A percentile compares a stretch with the other conserved stretches of the same genome.
These are phyloP conservation scores for Aspergillus sp. DNA, from an alignment of 2,329 filamentous ascomycete genomes.

Conservation along the genomic window DNA sequence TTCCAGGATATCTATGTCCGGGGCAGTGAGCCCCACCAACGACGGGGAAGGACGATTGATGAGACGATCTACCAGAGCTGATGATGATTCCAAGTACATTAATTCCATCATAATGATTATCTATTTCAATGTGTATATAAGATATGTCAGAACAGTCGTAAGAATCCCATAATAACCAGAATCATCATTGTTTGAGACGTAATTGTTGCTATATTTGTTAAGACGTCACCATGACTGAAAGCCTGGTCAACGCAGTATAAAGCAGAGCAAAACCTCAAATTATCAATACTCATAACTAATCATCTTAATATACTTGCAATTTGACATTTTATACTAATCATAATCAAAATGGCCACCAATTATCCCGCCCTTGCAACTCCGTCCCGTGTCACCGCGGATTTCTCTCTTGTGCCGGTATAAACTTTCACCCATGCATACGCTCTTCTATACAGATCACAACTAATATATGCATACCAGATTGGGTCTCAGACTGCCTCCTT, in stretches of 20 bases:
- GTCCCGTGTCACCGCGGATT: constrained; percentile 71
- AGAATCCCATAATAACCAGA: too few relatives aligned
- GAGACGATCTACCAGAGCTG: constrained; percentile 71
- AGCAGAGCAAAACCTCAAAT: too few relatives aligned
- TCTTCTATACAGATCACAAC: not conserved
- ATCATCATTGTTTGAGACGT: too few relatives aligned
- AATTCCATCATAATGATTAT: not conserved
- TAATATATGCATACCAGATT: constrained; percentile 38
- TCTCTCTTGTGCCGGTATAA: constrained; percentile 67
- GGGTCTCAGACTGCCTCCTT: constrained; percentile 70
- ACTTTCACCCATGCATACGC: not conserved
- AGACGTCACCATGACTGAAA: too few relatives aligned
- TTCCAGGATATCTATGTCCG: constrained; percentile 91
- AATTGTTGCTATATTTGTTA: too few relatives aligned
- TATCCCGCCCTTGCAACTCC: constrained; percentile 49
- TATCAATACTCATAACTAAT: too few relatives aligned
- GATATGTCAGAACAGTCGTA: not conserved
- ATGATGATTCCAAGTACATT: not conserved
- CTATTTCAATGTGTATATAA: not conserved
- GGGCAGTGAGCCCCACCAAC: constrained; percentile 77
- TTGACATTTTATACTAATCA: too few relatives aligned
- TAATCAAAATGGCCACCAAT: constrained; percentile 8
- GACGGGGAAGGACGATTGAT: constrained; percentile 77
- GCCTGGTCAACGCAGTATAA: too few relatives aligned
- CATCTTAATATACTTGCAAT: too few relatives aligned